Base-by-base conservation (phyloP, 257 asterid species). In the Solanum clarkiae region DNA sequence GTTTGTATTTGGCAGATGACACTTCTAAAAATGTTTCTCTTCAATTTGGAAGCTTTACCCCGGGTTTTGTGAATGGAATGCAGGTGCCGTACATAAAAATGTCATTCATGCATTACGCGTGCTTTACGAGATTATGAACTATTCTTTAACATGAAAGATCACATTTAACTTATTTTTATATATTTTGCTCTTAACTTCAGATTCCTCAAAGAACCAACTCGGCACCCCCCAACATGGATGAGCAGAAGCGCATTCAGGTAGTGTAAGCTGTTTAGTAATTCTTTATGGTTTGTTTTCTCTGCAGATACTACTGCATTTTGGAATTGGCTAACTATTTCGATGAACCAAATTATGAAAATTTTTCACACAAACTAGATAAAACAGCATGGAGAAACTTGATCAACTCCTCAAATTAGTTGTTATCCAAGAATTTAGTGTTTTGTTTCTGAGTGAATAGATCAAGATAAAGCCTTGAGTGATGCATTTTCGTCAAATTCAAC, bases 31-130 rank as follows among this genome's bases (percentile, higher is more conserved):
- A 26, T 54, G 86, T 59, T n/a, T 79, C 87, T 81, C 86, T 84
- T 47, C 89, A 86, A 59, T 72, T 84, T 84, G 87, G 85, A 53
- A 84, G 86, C 56, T 71, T 84, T 45, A 71, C 60, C 59, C 86
- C 84, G 0, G 86, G 81, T 56, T 47, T 74, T 57, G 86, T 11
- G 83, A 84, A 88, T 55, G 89, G 84, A 32, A 86, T 86, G 79
- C 63, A 81, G 88, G 91, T 88, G 63, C 57, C 49, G 44, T 24
- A 63, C 26, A 57, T 81, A 16, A 18, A 7, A 32, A 63, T 14
- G 72, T 20, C 75, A 47, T 42, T 79, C 72, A n/a, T 75, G 5
- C 17, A 51, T 53, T 26, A n/a, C 82, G 53, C 26, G 63, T 53
- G 82, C 49, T 79, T 79, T 79, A 53, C 9, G 63, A 6, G 66